Evolutionary conservation across 805 yeast species (phyloP).

Genomic region (Hanseniaspora jakobsenii): DNA sequence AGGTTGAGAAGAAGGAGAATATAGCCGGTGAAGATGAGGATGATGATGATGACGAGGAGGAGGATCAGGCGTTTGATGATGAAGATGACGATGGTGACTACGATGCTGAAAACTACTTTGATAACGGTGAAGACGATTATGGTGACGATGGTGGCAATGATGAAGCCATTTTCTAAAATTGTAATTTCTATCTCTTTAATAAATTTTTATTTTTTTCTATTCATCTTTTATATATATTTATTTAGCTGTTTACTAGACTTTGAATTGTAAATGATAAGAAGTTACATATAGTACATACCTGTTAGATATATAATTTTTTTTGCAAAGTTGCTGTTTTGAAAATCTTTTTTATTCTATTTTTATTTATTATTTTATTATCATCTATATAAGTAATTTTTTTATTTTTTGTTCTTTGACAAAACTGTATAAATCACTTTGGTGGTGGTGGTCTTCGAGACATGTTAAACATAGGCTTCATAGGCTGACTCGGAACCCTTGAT

Average conservation of each 20-base stretch:
- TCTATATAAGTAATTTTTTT: background rate
- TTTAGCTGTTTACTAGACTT: no score
- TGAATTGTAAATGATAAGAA: no score
- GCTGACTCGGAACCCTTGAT: constrained; percentile 17
- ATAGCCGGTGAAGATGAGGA: constrained; percentile 46
- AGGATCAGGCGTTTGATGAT: constrained; percentile 52
- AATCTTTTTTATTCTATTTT: no score
- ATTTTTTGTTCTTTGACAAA: background rate
- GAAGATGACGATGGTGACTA: constrained; percentile 44
- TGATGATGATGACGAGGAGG: constrained; percentile 42
- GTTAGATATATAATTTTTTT: no score
- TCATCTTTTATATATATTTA: no score
- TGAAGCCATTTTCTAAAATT: constrained; percentile 50
- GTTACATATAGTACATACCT: no score
- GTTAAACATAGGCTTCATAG: constrained; percentile 13
- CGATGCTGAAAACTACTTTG: constrained; percentile 32
- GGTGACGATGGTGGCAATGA: constrained; percentile 43
- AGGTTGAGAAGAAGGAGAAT: constrained; percentile 34
- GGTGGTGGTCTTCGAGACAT: constrained; percentile 18
- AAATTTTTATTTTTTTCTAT: no score
- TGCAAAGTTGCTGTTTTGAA: no score
- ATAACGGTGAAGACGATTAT: constrained; percentile 42
- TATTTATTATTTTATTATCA: no score
- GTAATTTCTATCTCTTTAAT: no score
- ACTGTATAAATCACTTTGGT: constrained; percentile 5